Evolutionary conservation across 2,329 filamentous ascomycete species (phyloP), one percentile per base, ranked within the genome.

Genomic region (Colletotrichum spaethianum): DNA sequence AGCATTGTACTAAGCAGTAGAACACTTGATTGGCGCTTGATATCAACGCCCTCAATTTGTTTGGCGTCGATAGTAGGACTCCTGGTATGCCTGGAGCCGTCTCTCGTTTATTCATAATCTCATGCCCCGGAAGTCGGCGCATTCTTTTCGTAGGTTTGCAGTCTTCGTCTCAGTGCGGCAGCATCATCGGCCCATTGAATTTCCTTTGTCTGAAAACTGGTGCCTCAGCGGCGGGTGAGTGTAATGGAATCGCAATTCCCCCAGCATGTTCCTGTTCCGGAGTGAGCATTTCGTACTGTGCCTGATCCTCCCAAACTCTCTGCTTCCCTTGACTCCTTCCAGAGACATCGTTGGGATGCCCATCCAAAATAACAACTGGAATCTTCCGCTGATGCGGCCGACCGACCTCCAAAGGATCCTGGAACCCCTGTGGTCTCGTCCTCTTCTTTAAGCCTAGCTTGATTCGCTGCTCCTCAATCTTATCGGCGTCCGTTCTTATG

Each of bases 401-500:
- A 18, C 70, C 70, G 1, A 72, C 59, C 33, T 72, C 70, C 53
- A 72, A 33, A 23, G 65, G 65, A 9, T 72, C 70, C n/a, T 26
- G 42, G 9, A 64, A 72, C 23, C 28, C 46, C 38, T 64, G 70
- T 8, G 65, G 60, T 33, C 59, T 36, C 14, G 36, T 48, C 16
- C 57, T 53, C 55, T 53, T 53, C 53, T 31, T 70, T 16, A 72
- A 62, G 14, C 70, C 70, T 40, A 73, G 18, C 56, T 62, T 66
- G 50, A 71, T 38, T 5, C 67, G 50, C 50, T 71, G 38, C 20
- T 95, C 95, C 65, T 93, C 92, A 83, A 98, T 93, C 80, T 94
- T 95, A 80, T 99, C 94, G 79, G 98, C 94, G 80, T 98, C 96
- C 1, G 94, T 96, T 86, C 95, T 92, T 53, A 93, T 92, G 77